Evolutionary conservation across 371 early-diverging fungal species (phyloP).

Genomic region (Mucor mucedo): DNA sequence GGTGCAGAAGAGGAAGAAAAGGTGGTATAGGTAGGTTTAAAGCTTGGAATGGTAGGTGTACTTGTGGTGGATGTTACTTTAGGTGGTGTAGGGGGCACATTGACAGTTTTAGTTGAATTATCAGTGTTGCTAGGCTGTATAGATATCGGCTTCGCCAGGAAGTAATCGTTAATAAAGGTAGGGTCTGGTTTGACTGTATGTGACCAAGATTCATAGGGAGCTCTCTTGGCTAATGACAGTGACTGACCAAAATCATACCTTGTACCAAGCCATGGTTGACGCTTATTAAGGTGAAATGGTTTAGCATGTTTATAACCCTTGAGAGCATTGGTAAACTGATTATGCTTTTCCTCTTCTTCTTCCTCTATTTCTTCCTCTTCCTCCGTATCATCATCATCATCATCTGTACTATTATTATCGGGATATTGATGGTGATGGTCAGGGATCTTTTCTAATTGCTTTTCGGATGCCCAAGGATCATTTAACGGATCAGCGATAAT

Average conservation of each 20-base stretch:
- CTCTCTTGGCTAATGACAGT: constrained; percentile 29
- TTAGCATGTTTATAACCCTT: constrained; percentile 32
- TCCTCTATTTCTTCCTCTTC: constrained; percentile 29
- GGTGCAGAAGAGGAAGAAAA: constrained; percentile 8
- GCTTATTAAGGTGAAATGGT: constrained; percentile 27
- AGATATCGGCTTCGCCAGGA: constrained; percentile 9
- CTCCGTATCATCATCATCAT: constrained; percentile 19
- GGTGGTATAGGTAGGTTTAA: neutral
- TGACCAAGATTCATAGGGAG: constrained; percentile 17
- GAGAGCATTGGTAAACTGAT: constrained; percentile 28
- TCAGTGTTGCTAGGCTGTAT: constrained; percentile 1
- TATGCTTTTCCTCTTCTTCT: constrained; percentile 23
- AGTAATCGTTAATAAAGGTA: constrained; percentile 3
- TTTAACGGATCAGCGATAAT: constrained; percentile 35
- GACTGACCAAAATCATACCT: constrained; percentile 42
- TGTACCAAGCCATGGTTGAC: constrained; percentile 31
- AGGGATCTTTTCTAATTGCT: too few relatives aligned
- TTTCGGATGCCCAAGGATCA: constrained; percentile 12
- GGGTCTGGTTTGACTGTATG: constrained; percentile 7
- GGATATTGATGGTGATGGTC: too few relatives aligned
- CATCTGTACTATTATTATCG: neutral
- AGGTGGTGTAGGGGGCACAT: neutral
- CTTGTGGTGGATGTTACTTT: neutral
- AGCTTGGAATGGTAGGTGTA: neutral
- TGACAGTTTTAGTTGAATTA: neutral